Conservation (phyloP, 495 filamentous ascomycete species). For the Poronia punctata region DNA sequence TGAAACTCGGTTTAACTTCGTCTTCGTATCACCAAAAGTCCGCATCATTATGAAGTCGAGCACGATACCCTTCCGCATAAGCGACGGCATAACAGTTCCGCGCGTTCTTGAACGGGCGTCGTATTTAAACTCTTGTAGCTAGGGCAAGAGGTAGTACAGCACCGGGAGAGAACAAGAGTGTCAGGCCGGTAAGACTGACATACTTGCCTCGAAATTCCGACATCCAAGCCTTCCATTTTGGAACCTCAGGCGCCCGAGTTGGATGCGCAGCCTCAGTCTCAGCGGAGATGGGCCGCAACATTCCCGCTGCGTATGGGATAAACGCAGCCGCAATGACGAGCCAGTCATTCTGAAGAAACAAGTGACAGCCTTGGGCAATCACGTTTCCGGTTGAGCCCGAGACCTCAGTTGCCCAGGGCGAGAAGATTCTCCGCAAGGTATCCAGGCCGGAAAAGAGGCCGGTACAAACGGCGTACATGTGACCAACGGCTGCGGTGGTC, state of each 20-base stretch:
- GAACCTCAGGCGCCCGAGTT: background rate
- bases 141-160: background rate
- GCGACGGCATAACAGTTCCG: background rate
- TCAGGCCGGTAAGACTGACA: background rate
- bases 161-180: background rate
- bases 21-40: too few relatives aligned
- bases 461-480: background rate
- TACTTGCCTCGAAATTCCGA: background rate
- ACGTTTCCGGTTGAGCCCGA: background rate
- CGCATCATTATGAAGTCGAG: background rate
- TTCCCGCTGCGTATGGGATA: background rate
- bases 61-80: background rate
- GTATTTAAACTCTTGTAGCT: background rate
- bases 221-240: background rate
- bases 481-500: background rate
- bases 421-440: background rate
- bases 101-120: too few relatives aligned
- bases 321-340: constrained; percentile 1
- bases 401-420: background rate
- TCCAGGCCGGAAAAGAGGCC: background rate
- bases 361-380: background rate
- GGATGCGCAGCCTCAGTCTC: background rate
- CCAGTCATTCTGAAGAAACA: constrained; percentile 1
- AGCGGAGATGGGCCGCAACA: background rate
- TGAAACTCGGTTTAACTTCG: too few relatives aligned